Conservation (phyloP, 768 basidiomycete genomes). For the Suillus decipiens region DNA sequence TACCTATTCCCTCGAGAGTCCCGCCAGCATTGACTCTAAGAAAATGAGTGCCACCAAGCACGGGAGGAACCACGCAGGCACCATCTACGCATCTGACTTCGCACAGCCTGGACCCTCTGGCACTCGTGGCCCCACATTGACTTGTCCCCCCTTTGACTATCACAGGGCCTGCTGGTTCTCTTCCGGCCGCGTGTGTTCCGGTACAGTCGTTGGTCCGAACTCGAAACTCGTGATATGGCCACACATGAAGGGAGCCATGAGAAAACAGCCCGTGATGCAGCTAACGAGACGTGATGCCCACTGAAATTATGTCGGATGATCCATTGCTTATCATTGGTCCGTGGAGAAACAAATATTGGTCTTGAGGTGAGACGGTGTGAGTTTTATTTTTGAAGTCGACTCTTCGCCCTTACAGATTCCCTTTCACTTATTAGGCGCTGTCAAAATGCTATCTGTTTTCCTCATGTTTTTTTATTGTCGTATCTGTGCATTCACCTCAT, state of each 20-base stretch:
- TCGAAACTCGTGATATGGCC: slow-evolving; percentile 23
- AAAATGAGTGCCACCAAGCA: slow-evolving; percentile 20
- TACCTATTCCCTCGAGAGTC: slow-evolving; percentile 26
- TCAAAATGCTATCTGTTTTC: background rate
- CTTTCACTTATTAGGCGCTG: background rate
- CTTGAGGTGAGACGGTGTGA: slow-evolving; percentile 13
- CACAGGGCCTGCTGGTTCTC: slow-evolving; percentile 6
- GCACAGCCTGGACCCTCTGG: slow-evolving; percentile 17
- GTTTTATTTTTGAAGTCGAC: background rate
- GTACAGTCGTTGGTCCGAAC: slow-evolving; percentile 42
- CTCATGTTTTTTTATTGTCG: background rate
- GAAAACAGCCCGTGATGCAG: background rate
- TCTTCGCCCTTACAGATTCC: background rate
- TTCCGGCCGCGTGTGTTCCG: slow-evolving; percentile 46
- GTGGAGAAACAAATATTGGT: slow-evolving; percentile 13
- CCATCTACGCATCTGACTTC: slow-evolving; percentile 52
- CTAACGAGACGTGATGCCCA: slow-evolving; percentile 1
- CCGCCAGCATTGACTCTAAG: slow-evolving; percentile 5
- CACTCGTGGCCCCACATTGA: slow-evolving; percentile 12
- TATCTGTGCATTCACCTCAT: background rate
- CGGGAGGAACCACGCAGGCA: slow-evolving; percentile 47
- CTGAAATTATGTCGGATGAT: slow-evolving; percentile 24
- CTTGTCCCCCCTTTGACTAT: background rate
- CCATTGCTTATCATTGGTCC: slow-evolving; percentile 26
- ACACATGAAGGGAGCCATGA: background rate